These are phyloP conservation scores for Podospora pseudocomata DNA, from an alignment of 495 filamentous ascomycete genomes.

Conservation along the genomic window DNA sequence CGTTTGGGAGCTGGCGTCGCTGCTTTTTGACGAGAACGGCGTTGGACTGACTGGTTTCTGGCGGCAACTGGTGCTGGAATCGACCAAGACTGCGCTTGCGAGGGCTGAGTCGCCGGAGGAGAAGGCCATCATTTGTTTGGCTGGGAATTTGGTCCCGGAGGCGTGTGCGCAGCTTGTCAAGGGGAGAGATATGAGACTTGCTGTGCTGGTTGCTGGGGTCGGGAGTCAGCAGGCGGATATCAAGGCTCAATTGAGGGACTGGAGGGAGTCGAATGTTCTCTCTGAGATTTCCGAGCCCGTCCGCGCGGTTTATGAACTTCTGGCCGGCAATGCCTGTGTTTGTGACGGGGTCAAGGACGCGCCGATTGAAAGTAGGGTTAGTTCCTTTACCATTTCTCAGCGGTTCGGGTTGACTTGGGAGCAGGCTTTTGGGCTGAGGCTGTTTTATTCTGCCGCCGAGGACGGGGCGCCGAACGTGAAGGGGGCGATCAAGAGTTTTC, in stretches of 20 bases:
- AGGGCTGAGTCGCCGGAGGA: slow-evolving; percentile 63
- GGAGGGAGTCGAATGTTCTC: slow-evolving; percentile 73
- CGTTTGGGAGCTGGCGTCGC: slow-evolving; percentile 73
- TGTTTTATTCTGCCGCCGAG: slow-evolving; percentile 68
- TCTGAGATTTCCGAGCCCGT: slow-evolving; percentile 84
- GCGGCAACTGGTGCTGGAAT: slow-evolving; percentile 56
- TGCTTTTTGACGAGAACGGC: slow-evolving; percentile 75
- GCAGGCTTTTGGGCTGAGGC: slow-evolving; percentile 82
- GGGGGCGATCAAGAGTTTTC: slow-evolving; percentile 65
- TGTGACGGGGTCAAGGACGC: slow-evolving; percentile 71
- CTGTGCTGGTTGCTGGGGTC: slow-evolving; percentile 77
- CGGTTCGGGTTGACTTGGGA: slow-evolving; percentile 87
- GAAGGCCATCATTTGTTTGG: slow-evolving; percentile 74
- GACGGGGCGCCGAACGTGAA: slow-evolving; percentile 60
- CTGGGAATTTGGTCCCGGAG: slow-evolving; percentile 69
- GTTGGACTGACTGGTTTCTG: slow-evolving; percentile 58
- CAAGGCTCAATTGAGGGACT: slow-evolving; percentile 71
- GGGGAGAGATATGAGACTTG: slow-evolving; percentile 71
- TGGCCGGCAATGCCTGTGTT: slow-evolving; percentile 77
- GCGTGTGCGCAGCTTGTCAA: slow-evolving; percentile 75
- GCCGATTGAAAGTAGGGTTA: slow-evolving; percentile 68
- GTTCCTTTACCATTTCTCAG: slow-evolving; percentile 71
- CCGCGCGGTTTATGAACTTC: slow-evolving; percentile 82
- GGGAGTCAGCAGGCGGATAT: slow-evolving; percentile 67
- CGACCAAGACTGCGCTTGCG: slow-evolving; percentile 49